Percentiles rank a stretch among this genome's conserved stretches.
Conservation (phyloP, 2,329 filamentous ascomycete species). For the Penicillium rolfsii region DNA sequence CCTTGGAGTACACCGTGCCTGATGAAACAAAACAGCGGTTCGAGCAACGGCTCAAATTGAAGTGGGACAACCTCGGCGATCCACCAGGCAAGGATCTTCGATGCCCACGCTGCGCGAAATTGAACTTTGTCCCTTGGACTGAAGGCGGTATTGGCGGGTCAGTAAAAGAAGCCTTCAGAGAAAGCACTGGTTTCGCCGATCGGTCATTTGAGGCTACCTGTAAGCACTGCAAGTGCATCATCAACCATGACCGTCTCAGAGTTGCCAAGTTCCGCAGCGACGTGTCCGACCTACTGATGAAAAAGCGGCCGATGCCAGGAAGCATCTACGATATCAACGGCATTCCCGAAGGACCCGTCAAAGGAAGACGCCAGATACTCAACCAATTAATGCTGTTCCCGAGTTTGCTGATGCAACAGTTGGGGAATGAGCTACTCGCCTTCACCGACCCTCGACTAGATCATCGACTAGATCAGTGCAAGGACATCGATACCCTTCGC, state of each 20-base stretch:
- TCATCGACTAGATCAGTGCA: conserved; percentile 51
- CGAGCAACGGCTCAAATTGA: conserved; percentile 31
- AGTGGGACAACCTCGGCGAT: conserved; percentile 65
- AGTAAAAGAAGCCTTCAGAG: conserved; percentile 26
- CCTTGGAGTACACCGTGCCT: conserved; percentile 22
- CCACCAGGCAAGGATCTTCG: conserved; percentile 50
- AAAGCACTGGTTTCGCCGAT: conserved; percentile 38
- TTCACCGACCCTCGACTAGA: conserved; percentile 54
- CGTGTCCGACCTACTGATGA: conserved; percentile 50
- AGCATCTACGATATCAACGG: conserved; percentile 64
- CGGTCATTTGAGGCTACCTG: conserved; percentile 56
- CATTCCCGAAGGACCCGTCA: conserved; percentile 39
- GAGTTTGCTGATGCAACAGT: conserved; percentile 8
- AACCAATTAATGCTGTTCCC: conserved; percentile 26
- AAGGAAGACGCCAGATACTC: background rate
- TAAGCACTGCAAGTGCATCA: conserved; percentile 50
- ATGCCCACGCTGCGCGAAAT: conserved; percentile 58
- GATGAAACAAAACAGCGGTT: conserved; percentile 22
- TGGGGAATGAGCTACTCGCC: conserved; percentile 55
- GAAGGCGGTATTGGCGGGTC: conserved; percentile 32
- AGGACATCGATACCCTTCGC: conserved; percentile 45
- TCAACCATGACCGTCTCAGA: conserved; percentile 63
- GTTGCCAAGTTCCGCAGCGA: conserved; percentile 65
- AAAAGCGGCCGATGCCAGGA: conserved; percentile 64
- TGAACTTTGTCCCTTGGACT: conserved; percentile 61